Evolutionary conservation across 805 yeast species (phyloP).

Genomic region (Candida ulmi): DNA sequence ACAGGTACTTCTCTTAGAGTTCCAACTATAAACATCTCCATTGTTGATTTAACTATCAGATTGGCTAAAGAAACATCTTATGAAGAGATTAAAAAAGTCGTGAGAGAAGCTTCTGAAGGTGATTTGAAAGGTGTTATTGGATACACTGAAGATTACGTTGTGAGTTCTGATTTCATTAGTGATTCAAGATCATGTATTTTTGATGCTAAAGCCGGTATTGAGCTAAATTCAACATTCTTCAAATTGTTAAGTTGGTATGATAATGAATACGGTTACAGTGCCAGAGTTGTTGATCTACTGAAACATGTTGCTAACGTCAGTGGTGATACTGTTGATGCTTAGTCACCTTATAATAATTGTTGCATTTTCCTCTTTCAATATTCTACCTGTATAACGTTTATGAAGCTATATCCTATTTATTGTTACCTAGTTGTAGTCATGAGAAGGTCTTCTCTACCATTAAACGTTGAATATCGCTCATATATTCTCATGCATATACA

Average conservation of each 20-base stretch:
- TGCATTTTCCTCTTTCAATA: no score
- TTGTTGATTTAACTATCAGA: constrained; percentile 87
- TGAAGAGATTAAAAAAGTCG: constrained; percentile 73
- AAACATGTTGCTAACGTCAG: constrained; percentile 60
- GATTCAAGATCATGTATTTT: constrained; percentile 83
- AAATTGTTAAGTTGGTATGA: constrained; percentile 94
- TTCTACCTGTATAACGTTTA: no score
- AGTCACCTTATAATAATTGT: neutral
- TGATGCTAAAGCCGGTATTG: constrained; percentile 88
- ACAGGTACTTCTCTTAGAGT: constrained; percentile 94
- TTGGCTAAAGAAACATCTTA: constrained; percentile 71
- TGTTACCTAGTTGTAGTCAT: no score
- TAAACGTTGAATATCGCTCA: no score
- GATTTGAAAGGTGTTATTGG: constrained; percentile 77
- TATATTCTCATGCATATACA: no score
- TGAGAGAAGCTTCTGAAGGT: constrained; percentile 75
- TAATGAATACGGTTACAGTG: constrained; percentile 93
- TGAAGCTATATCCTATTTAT: no score
- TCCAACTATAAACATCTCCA: constrained; percentile 90
- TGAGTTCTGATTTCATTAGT: constrained; percentile 82
- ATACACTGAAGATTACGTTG: constrained; percentile 90
- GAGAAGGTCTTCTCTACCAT: no score
- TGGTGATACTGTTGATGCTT: constrained; percentile 4
- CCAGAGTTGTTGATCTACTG: constrained; percentile 90
- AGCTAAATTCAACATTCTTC: constrained; percentile 81